Conservation (phyloP, 805 yeast species). For the Starmerella sirachaensis region DNA sequence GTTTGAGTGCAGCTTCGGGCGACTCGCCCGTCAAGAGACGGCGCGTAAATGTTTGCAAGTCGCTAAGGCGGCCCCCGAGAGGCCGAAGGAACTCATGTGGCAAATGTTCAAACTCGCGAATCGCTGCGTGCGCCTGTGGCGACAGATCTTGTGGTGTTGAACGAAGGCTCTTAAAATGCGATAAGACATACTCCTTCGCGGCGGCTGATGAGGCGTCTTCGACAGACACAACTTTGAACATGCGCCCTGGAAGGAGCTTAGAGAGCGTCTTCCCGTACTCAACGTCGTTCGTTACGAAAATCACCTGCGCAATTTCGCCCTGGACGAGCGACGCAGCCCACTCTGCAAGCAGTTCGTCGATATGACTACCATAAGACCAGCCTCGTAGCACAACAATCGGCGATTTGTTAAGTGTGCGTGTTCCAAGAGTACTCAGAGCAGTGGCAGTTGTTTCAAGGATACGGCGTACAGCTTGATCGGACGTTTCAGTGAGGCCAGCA, state of each 20-base stretch:
- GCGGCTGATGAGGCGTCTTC: conserved; percentile 70
- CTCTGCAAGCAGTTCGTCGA: conserved; percentile 65
- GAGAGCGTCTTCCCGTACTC: conserved; percentile 59
- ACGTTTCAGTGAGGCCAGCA: conserved; percentile 25
- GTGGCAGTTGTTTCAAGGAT: conserved; percentile 27
- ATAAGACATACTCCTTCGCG: conserved; percentile 57
- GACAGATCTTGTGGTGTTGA: no score
- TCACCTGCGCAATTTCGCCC: conserved; percentile 77
- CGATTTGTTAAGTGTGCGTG: conserved; percentile 20
- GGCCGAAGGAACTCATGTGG: conserved; percentile 40
- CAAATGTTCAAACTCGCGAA: conserved; percentile 21
- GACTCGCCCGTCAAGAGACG: conserved; percentile 80
- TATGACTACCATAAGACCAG: conserved; percentile 24
- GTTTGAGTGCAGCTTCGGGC: conserved; percentile 61
- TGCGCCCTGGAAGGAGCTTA: conserved; percentile 72
- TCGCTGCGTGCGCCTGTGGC: conserved; percentile 4
- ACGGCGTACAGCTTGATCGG: conserved; percentile 25
- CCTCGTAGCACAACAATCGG: conserved; percentile 20
- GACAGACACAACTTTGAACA: conserved; percentile 59
- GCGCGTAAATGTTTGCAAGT: conserved; percentile 78
- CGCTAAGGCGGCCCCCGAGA: conserved; percentile 90
- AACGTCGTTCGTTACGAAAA: conserved; percentile 70
- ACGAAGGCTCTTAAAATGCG: no score
- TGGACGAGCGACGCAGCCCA: conserved; percentile 77
- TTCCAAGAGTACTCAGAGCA: conserved; percentile 59